These are phyloP conservation scores for Epicoccum sorghinum DNA, from an alignment of 2,329 filamentous ascomycete genomes.

Conservation along the genomic window DNA sequence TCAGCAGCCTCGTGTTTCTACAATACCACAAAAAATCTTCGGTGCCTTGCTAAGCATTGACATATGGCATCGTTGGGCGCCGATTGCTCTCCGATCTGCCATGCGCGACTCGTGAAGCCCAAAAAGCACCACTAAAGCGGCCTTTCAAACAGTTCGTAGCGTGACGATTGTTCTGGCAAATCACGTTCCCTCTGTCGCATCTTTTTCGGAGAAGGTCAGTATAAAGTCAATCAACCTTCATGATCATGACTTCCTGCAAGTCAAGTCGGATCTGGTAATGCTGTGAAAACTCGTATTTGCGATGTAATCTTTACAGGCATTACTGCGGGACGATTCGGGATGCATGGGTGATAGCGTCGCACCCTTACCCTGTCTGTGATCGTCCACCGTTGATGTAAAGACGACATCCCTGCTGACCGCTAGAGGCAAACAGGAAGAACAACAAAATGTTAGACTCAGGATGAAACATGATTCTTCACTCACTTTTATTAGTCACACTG, in stretches of 20 bases:
- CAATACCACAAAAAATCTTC: not conserved
- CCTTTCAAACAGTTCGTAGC: not conserved
- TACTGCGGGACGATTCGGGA: conserved; percentile 41
- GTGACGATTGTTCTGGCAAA: not conserved
- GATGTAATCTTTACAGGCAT: conserved; percentile 24
- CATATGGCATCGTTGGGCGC: conserved; percentile 16
- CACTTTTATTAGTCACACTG: not conserved
- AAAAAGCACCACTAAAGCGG: not conserved
- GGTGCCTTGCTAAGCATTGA: conserved; percentile 18
- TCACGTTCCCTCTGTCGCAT: not conserved
- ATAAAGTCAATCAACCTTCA: not conserved
- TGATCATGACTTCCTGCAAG: conserved; percentile 16
- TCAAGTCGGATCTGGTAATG: conserved; percentile 19
- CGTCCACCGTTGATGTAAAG: conserved; percentile 37
- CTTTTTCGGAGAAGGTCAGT: not conserved
- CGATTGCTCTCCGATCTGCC: conserved; percentile 16
- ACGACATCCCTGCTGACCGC: conserved; percentile 41
- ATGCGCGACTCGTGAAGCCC: conserved; percentile 9
- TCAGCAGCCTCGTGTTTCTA: not conserved
- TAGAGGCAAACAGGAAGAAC: conserved; percentile 24
- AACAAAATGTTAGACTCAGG: conserved; percentile 14
- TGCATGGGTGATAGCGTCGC: conserved; percentile 37
- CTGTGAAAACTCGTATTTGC: conserved; percentile 19
- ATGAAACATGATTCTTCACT: conserved; percentile 5
- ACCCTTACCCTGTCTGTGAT: conserved; percentile 40